Percentiles rank a stretch among this genome's conserved stretches.
These are phyloP conservation scores for Platanthera zijinensis DNA, from an alignment of 106 monocot genomes.

Conservation along the genomic window DNA sequence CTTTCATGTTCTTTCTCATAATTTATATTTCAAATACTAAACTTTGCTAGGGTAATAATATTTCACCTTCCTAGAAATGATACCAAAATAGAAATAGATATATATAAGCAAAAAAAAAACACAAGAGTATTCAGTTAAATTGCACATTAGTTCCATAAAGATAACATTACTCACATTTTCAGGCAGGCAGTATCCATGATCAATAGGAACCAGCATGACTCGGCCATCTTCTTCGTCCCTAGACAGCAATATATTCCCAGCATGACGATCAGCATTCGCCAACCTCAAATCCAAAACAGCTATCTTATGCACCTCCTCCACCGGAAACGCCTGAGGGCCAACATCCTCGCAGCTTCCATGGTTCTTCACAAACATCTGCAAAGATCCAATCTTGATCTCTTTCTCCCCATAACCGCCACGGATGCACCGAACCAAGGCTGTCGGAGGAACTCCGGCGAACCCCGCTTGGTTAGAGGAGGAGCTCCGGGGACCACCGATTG, in stretches of 20 bases:
- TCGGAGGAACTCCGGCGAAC: constrained; percentile 73
- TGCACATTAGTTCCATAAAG: not conserved
- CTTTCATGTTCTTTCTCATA: too few species aligned
- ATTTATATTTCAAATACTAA: too few species aligned
- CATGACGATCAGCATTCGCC: constrained; percentile 84
- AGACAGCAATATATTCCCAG: constrained; percentile 62
- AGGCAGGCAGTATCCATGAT: constrained; percentile 81
- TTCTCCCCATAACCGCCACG: constrained; percentile 13
- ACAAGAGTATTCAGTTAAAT: too few species aligned
- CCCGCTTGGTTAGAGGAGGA: constrained; percentile 36
- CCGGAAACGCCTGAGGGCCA: constrained; percentile 64
- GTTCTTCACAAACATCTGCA: constrained; percentile 79
- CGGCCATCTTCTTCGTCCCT: constrained; percentile 30
- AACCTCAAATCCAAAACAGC: constrained; percentile 71
- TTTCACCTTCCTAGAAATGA: too few species aligned
- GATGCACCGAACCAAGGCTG: constrained; percentile 42
- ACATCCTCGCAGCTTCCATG: constrained; percentile 81
- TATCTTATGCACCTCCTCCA: constrained; percentile 81
- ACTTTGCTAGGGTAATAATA: too few species aligned
- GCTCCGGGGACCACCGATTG: constrained; percentile 30
- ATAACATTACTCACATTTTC: constrained; percentile 55
- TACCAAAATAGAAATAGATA: too few species aligned
- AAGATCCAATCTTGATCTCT: constrained; percentile 59
- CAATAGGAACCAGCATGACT: constrained; percentile 52
- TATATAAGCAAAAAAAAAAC: too few species aligned